Percentiles rank a stretch among this genome's conserved stretches.
Conservation (phyloP, 495 filamentous ascomycete genomes). For the Aspergillus bertholletiae region DNA sequence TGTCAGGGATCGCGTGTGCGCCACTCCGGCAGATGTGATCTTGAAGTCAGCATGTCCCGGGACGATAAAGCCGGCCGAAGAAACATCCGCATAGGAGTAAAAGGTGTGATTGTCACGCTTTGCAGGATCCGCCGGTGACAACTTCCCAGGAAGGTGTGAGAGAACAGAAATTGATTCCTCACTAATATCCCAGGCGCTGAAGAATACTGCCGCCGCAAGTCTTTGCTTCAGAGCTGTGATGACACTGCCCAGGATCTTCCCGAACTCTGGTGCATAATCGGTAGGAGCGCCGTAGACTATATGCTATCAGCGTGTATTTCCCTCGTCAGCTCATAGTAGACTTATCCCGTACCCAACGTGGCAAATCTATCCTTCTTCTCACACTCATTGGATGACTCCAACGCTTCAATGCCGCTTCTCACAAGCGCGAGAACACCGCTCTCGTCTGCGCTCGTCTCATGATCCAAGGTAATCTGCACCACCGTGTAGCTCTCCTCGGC, state of each 20-base stretch:
- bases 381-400: constrained; percentile 15
- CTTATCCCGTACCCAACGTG: constrained; percentile 24
- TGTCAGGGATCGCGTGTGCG: constrained; percentile 31
- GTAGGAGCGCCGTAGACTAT: constrained; percentile 25
- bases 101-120: constrained; percentile 1
- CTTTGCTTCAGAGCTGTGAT: neutral
- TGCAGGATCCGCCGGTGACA: neutral
- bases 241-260: constrained; percentile 3
- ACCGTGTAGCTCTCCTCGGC: constrained; percentile 38
- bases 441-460: constrained; percentile 5
- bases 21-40: constrained; percentile 23
- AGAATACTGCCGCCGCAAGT: constrained; percentile 16
- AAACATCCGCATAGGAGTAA: constrained; percentile 23
- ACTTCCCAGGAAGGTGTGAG: constrained; percentile 6
- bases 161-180: constrained; percentile 7
- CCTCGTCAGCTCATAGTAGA: too few species aligned
- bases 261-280: constrained; percentile 24
- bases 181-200: constrained; percentile 13
- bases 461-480: constrained; percentile 22
- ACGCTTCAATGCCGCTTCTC: constrained; percentile 10
- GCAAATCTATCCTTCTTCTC: constrained; percentile 15
- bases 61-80: constrained; percentile 25
- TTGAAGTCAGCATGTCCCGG: constrained; percentile 31
- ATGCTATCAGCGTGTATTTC: neutral
- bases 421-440: constrained; percentile 7